Evolutionary conservation across 106 monocot genomes (phyloP).

Genomic region (Amphibolis antarctica): DNA sequence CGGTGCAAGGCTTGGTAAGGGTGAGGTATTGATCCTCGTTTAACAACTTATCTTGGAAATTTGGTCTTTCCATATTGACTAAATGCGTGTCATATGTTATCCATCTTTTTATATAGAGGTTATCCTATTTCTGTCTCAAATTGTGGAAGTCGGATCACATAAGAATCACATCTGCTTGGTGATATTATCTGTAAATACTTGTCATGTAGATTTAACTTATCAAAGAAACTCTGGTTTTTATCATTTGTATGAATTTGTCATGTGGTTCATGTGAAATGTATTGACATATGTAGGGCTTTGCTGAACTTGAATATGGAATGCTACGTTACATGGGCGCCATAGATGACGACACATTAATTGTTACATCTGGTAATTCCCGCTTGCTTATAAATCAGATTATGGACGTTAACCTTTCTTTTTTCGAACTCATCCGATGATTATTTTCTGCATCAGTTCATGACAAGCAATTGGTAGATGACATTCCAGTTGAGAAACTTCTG

Average conservation of each 20-base stretch:
- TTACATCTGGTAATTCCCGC: constrained; percentile 55
- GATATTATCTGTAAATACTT: too few species aligned
- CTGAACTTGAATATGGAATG: constrained; percentile 97
- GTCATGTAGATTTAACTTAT: too few species aligned
- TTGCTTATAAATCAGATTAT: too few species aligned
- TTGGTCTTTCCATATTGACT: background rate
- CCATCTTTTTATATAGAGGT: too few species aligned
- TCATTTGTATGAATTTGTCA: background rate
- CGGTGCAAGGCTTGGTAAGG: constrained; percentile 89
- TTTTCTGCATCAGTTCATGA: constrained; percentile 84
- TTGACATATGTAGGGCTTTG: constrained; percentile 53
- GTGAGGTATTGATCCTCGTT: constrained; percentile 50
- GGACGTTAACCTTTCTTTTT: too few species aligned
- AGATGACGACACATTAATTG: constrained; percentile 61
- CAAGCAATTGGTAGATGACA: constrained; percentile 81
- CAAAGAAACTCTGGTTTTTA: too few species aligned
- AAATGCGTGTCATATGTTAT: too few species aligned
- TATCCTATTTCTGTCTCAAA: too few species aligned
- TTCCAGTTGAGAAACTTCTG: constrained; percentile 67
- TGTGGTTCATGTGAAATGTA: background rate
- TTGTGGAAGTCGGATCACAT: too few species aligned
- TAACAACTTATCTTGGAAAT: background rate
- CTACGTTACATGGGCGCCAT: constrained; percentile 81
- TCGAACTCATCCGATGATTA: too few species aligned
- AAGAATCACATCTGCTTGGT: background rate